Evolutionary conservation across 2,329 filamentous ascomycete species (phyloP), one percentile per base, ranked within the genome.

Genomic region (Alternaria metachromatica): DNA sequence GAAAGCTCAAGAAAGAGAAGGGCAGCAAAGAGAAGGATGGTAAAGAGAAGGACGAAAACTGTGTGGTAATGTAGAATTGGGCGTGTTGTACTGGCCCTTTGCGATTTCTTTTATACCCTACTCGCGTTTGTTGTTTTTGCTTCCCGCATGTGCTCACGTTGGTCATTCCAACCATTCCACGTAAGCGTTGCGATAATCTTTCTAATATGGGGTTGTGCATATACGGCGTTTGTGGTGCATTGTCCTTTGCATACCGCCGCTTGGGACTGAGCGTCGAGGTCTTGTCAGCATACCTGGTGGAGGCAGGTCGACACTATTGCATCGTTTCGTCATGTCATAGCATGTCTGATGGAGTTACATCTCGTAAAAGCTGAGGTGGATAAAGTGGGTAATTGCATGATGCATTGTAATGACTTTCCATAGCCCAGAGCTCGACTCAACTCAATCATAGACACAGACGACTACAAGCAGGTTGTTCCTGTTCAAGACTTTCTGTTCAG

Each of bases 41-140:
- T 44, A 80, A 80, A 61, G 77, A 80, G 45, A 80, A 80, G 61
- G 78, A 80, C 49, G 79, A 80, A 60, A 79, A 80, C 45, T 81
- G 79, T 61, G 59, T 76, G 41, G 76, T 81, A 33, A 81, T 81
- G 79, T 81, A 63, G 41, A 54, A 21, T 28, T 45, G 51, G 33
- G 53, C 20, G n/a, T 21, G 48, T 44, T 18, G 30, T 23, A 23
- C 25, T 60, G 56, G 43, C n/a, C 18, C 44, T 28, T 33, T 60
- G 49, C 23, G 26, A 20, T 46, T 45, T 46, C 30, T 25, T 33
- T 43, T 46, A 60, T 50, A 62, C 58, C 61, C 57, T 23, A 41
- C 28, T 44, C 50, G 53, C 37, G 45, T 56, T 44, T 41, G 20
- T 26, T 23, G 13, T 33, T 59, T 33, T 8, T 45, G 37, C 33